Evolutionary conservation across 495 filamentous ascomycete genomes (phyloP), one percentile per base, ranked within the genome.

Genomic region (Neurospora sp.): DNA sequence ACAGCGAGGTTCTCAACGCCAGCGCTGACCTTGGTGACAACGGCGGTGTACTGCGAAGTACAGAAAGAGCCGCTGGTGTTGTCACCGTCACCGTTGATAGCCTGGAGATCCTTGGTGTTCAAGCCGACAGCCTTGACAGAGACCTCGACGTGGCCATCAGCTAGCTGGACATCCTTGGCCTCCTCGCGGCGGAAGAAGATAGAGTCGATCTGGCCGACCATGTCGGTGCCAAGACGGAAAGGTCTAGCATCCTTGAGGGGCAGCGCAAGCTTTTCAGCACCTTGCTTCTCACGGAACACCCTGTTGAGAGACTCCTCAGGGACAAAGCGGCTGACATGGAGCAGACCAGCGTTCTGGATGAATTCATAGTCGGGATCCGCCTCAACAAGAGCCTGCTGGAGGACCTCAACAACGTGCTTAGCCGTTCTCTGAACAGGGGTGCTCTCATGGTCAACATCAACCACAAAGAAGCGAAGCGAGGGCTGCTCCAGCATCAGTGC

Each of bases 11-110:
- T 20, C 9, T 23, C 69, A 31, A 41, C 20, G 14, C 44, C 39
- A 23, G 87, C 73, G n/a, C 88, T 87, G 9, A 90, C 80, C 0
- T 83, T 85, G 8, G 84, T 84, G 0, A 90, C 83, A 40, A 84
- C 75, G 5, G 80, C 77, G 0, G 77, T 77, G 39, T 66, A 66
- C 54, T 66, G 54, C 54, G 54, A 66, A 66, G 54, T 66, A 6
- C 80, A 83, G 18, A 85, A 85, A 12, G 77, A 74, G 1, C 84
- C 83, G 3, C 86, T 72, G 20, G 71, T 59, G 18, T 74, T 70
- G 7, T 73, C 73, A 7, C 77, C 74, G 4, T 81, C 42, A 16
- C 78, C 70, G 3, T 86, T 86, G 74, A 88, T 78, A 0, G 83
- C 79, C 6, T 84, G 79, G 8, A 87, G 77, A 69, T 89, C 84